Base-by-base conservation (phyloP, 371 early-diverging fungal species). In the Zopfochytrium polystomum region DNA sequence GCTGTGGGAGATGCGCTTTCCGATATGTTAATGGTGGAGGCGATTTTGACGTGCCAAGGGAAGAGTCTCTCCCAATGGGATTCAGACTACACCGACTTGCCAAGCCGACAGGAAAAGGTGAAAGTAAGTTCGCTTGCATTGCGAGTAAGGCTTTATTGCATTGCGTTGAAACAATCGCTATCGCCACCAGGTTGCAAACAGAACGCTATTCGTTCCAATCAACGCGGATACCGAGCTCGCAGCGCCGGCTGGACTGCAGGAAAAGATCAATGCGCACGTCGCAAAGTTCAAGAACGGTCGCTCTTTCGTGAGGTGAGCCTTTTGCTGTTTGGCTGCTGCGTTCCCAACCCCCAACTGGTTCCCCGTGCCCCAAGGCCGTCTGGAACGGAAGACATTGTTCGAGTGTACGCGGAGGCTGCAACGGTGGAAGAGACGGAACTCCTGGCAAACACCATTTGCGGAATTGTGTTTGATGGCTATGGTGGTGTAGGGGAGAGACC, bases 351-450 rank as follows among this genome's bases (percentile, higher is more conserved):
- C n/a, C n/a, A n/a, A n/a, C n/a, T n/a, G n/a, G n/a, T n/a, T n/a
- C n/a, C n/a, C n/a, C n/a, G n/a, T n/a, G n/a, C n/a, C n/a, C n/a
- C n/a, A n/a, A 84, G 95, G 63, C 98, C 99, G 32, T 96, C 96
- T n/a, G 99, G 99, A 27, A 99, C 99, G 22, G 99, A 99, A 77
- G 99, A 99, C 77, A 89, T 97, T 27, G 97, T 99, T 30, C 87
- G 99, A 53, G 92, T 99, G 20, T 99, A 96, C 77, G 96, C 97
- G 34, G 99, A 98, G 78, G 99, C 98, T 11, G 90, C 90, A 27
- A 93, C 95, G 1, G 55, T 63, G 5, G 73, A 66, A 11, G 62
- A 79, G 29, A 73, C 75, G 25, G 81, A 79, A 26, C 18, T 22
- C 4, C 58, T 81, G 23, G 52, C 76, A 27, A 45, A 65, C 52